Base-by-base conservation (phyloP, 2,329 filamentous ascomycete genomes). In the Talaromyces sp. region DNA sequence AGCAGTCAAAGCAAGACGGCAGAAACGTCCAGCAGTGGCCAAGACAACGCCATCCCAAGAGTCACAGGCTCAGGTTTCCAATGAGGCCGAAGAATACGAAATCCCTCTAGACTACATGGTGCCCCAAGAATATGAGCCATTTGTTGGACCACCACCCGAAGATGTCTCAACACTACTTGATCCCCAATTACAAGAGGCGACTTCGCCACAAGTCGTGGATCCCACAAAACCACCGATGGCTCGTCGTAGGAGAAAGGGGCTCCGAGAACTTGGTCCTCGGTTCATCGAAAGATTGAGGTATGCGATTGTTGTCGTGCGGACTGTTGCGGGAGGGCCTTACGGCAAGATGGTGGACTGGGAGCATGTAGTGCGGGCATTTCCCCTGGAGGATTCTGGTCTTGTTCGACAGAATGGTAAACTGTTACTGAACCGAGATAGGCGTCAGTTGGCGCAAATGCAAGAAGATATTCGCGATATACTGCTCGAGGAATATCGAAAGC, bases 401-500 rank as follows among this genome's bases (percentile, higher is more conserved):
- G 72, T 82, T 14, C 69, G 74, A 47, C 69, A 73, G 1, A 69
- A 73, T 50, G 81, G 76, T 63, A 75, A 70, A 60, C 65, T 64
- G 3, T 66, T 81, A 23, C 66, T 75, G 18, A 71, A 66, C 44
- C 76, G 69, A 61, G 72, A 78, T 58, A 70, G 75, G 18, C 62
- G 76, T 31, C 75, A 79, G 50, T 69, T 82, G 31, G 68, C 72
- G 2, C 78, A 78, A 61, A 73, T 82, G 70, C 77, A 80, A 59
- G 71, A 71, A 30, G 76, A 81, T 61, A 80, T 83, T 63, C 79
- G 81, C 60, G 73, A 77, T 51, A 73, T 71, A 42, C 82, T 78
- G 62, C 66, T 79, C 12, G 73, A 77, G 50, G 81, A 79, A 2
- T 81, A 83, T 59, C 73, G 73, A 36, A 72, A 72, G 7, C 71